Base-by-base conservation (phyloP, 768 basidiomycete genomes). In the Gymnopilus dilepis region DNA sequence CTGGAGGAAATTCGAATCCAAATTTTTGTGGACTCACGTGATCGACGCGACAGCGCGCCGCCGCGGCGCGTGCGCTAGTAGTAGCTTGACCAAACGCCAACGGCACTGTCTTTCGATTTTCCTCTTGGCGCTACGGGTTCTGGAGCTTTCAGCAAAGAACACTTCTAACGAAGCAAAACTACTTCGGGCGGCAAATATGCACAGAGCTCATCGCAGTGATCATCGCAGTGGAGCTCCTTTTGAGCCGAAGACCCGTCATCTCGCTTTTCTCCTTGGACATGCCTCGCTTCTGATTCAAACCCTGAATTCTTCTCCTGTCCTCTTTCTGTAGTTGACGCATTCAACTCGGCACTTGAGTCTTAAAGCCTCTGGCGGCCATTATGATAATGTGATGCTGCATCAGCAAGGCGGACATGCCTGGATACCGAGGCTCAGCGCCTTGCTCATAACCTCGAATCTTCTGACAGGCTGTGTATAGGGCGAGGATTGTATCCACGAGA, bases 1-100 rank as follows among this genome's bases (percentile, higher is more conserved):
- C 21, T 33, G 15, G 11, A 38, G 33, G 41, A 28, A 41, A 50
- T n/a, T n/a, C 33, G 21, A 58, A 31, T 59, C 58, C 60, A 62
- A 69, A 66, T 59, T 58, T 66, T 69, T 30, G 24, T 33, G 19
- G 3, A 0, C 21, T 28, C 65, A 66, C 65, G 65, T 66, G 65
- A 58, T 45, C 31, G 43, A 56, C 24, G n/a, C 45, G 45, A 13
- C 45, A 15, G 17, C 6, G 33, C 11, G 15, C 11, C 34, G 34
- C 34, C 11, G 3, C 34, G 34, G 11, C 11, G 3, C 34, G 34
- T 15, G 34, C 34, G 3, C 11, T 15, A 37, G 2, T 34, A 12
- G 12, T 12, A 34, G 33, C n/a, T n/a, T n/a, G n/a, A n/a, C n/a
- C n/a, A n/a, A n/a, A n/a, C n/a, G n/a, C n/a, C n/a, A n/a, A n/a